These are phyloP conservation scores for Ceratobasidium sp. DNA, from an alignment of 1,284 basidiomycete species.

Conservation along the genomic window DNA sequence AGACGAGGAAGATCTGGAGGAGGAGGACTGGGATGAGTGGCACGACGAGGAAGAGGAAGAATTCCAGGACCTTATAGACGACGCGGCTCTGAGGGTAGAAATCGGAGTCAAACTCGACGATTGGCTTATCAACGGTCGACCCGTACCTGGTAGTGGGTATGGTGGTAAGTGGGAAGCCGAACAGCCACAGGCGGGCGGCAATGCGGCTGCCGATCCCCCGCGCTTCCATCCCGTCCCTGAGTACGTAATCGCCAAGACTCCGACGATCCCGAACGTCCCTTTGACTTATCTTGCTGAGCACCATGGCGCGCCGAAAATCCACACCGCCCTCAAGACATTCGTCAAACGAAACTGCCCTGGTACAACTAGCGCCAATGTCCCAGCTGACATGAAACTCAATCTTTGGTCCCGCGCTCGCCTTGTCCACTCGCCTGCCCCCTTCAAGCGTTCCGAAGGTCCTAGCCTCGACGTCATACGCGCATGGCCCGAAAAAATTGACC, in stretches of 20 bases:
- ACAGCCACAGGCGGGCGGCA: too few species aligned
- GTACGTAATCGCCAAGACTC: background rate
- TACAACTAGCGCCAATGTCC: background rate
- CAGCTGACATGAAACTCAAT: background rate
- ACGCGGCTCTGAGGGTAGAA: too few species aligned
- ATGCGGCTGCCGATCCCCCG: too few species aligned
- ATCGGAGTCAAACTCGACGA: too few species aligned
- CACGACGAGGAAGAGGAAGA: background rate
- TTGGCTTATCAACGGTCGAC: too few species aligned
- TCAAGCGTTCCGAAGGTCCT: conserved; percentile 7
- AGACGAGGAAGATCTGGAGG: background rate
- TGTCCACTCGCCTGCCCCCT: background rate
- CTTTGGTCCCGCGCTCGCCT: conserved; percentile 7
- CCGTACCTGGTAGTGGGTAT: too few species aligned
- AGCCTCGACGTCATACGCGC: conserved; percentile 12
- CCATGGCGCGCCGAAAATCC: background rate
- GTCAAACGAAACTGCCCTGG: background rate
- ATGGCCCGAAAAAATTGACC: conserved; percentile 1
- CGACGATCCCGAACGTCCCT: background rate
- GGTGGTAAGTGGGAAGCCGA: too few species aligned
- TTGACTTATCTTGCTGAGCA: background rate
- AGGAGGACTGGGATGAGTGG: background rate
- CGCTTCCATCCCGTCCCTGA: conserved; percentile 16
- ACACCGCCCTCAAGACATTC: background rate
- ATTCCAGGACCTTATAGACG: too few species aligned